Percentiles rank a stretch among this genome's conserved stretches.
phyloP scores from a whole-genome alignment of 768 basidiomycete genomes.

The Termitomyces sp. region DNA sequence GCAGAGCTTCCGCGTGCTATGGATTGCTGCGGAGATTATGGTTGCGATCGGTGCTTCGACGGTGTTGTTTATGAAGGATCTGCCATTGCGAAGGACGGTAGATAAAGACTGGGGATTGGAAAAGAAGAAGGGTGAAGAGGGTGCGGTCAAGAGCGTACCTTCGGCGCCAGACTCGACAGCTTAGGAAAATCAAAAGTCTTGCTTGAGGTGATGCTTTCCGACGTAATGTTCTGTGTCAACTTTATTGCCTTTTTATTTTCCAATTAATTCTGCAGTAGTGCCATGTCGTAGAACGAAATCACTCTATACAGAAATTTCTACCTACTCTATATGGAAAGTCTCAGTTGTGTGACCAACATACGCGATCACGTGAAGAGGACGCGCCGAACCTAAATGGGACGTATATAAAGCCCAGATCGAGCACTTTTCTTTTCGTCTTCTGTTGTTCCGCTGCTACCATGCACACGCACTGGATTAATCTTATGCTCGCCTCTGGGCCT shows the following conservation, averaged over 20 bases:
- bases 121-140: not conserved
- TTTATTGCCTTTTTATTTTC: too few relatives aligned
- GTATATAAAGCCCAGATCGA: not conserved
- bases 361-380: not conserved
- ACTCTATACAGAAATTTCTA: too few relatives aligned
- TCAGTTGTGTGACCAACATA: not conserved
- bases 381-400: not conserved
- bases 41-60: conserved; percentile 3
- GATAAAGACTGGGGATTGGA: conserved; percentile 8
- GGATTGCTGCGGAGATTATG: conserved; percentile 10
- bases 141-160: too few relatives aligned
- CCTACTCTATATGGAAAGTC: not conserved
- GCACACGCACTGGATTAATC: not conserved
- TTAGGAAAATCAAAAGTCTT: too few relatives aligned
- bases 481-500: not conserved
- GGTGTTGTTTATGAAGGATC: conserved; percentile 1
- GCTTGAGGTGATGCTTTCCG: not conserved
- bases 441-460: not conserved
- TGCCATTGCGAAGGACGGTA: conserved; percentile 4
- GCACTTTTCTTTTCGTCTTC: not conserved
- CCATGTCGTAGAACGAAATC: too few relatives aligned
- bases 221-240: too few relatives aligned
- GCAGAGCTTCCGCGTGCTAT: conserved; percentile 9
- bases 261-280: too few relatives aligned
- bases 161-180: too few relatives aligned